Evolutionary conservation across 2,329 filamentous ascomycete species (phyloP), one percentile per base, ranked within the genome.

Genomic region (Lasiodiplodia sp.): DNA sequence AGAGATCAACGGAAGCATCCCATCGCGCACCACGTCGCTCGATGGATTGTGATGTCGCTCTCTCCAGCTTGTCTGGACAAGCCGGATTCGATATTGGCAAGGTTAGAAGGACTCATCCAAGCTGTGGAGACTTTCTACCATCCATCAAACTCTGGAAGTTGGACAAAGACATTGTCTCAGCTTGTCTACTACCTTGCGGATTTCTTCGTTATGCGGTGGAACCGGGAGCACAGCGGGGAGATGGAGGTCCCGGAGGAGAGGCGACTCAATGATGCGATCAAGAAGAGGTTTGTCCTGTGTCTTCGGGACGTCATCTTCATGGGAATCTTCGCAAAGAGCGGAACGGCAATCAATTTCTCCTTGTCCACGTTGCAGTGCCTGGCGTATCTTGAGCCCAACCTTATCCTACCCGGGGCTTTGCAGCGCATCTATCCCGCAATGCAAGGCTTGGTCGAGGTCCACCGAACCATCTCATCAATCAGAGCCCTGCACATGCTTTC

Each of bases 111-210:
- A 0, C 85, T 99, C 65, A 92, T 99, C 73, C 92, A 98, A 79
- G 96, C 94, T 2, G 91, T 98, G 57, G 96, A 99, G 79, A 99
- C 96, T 0, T 99, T 99, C 80, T 99, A 97, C 84, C 96, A 99
- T 75, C 96, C 96, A 2, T 99, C 96, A 2, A 99, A 99, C 79
- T 92, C 95, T 65, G 96, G 96, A 16, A 84, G 84, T 16, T 99
- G 96, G 96, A 97, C 95, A 1, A 93, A 90, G 74, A 92, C 95
- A 72, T 83, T 99, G 53, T 91, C 94, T 3, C 95, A 98, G 79
- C 85, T 99, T 66, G 92, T 96, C 5, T 94, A 94, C 78, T 97
- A 97, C 79, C 85, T 99, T 6, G 91, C 94, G 2, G 96, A 99
- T 78, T 94, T 97, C 75, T 99, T 99, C 79, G 93, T 99, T 53